Evolutionary conservation across 2,329 filamentous ascomycete genomes (phyloP), one percentile per base, ranked within the genome.

Genomic region (Exserohilum rostratum): DNA sequence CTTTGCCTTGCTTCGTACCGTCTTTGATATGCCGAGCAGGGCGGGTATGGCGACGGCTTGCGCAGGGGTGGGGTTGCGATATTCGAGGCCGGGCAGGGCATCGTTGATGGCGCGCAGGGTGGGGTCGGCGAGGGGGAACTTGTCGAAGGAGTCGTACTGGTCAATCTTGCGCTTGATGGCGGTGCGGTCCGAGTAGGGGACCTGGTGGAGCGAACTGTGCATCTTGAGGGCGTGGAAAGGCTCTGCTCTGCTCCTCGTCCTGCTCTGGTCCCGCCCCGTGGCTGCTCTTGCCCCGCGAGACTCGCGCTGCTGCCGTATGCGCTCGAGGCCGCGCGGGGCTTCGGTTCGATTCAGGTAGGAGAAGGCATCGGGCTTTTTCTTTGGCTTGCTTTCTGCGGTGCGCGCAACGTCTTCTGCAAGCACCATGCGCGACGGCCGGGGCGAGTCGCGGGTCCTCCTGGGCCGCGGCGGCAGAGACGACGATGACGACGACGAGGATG

Each of bases 181-280:
- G n/a, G 76, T 78, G 51, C 86, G 82, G 64, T 86, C 84, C 33
- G 85, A 85, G 71, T 97, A 97, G 0, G 91, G 85, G 4, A 98
- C 82, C 3, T 87, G 85, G 2, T 90, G 80, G 60, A 98, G 79
- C 2, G 90, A 83, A 46, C 87, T 86, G 73, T 97, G 93, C 93
- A 98, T 98, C 78, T 96, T 96, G 74, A 98, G 81, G 4, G 93
- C 93, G 72, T 96, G 93, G 76, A 85, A 89, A 6, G 83, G 76
- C 44, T 82, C 79, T 18, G 80, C 79, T 34, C 54, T 78, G 74
- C 58, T 55, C 43, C 64, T 59, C 48, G 65, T 55, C 53, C 64
- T 70, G 37, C 62, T 64, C 30, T 62, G 56, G 42, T 66, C 58
- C n/a, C 61, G 57, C 7, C 50, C 65, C 6, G 54, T 56, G 40